Evolutionary conservation across 331 rosid genomes (phyloP), one percentile per base, ranked within the genome.

Genomic region (Quercus phellos): DNA sequence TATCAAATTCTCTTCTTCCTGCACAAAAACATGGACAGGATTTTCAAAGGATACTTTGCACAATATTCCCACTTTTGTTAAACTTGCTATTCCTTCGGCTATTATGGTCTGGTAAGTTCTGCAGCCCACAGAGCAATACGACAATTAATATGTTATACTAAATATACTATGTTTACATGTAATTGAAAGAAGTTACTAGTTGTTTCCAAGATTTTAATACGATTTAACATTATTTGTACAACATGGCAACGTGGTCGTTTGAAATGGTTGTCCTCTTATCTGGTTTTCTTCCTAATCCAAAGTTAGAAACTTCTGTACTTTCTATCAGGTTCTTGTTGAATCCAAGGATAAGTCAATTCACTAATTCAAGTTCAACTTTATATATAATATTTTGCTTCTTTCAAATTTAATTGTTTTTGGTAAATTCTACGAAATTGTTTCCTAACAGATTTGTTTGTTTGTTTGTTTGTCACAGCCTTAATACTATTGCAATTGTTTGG

Each of bases 181-280:
- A 10, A 46, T 12, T 3, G 51, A 11, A 46, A 46, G 3, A 46
- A 2, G 30, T 22, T 9, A 58, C 5, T 4, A 26, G 19, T 12
- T 22, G 17, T 60, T 27, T 58, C 12, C n/a, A 19, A 75, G 73
- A 19, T 43, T 51, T 60, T 70, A 43, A 67, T 46, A 10, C 16
- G 51, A 3, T 46, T 46, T 46, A 46, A 10, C 51, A 46, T 46
- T 0, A 46, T 46, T 10, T 46, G 51, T 46, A 85, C 91, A 94
- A 97, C 88, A 79, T 94, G 84, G 96, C 90, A 77, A 22, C 84
- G 77, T 94, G 97, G 94, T 87, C 95, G 3, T 94, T 94, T 79
- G 95, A 88, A 74, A 1, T 90, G 79, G 67, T 92, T 84, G 93
- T 94, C 74, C 87, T 92, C 55, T 70, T 90, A 29, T 81, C 98